phyloP scores from a whole-genome alignment of 345 rosid species.

The Aquilaria malaccensis region DNA sequence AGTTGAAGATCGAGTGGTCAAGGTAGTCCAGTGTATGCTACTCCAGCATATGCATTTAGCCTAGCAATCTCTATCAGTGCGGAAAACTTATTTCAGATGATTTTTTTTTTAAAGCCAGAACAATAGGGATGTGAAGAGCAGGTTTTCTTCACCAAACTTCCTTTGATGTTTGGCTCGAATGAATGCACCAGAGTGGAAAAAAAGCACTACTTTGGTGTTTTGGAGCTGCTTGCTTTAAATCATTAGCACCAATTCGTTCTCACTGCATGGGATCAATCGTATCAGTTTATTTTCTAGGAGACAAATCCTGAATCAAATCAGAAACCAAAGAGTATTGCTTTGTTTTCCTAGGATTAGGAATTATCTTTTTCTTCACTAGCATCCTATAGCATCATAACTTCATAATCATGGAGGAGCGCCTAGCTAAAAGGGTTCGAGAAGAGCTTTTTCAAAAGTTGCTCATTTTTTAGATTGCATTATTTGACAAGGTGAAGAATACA shows the following conservation, averaged over 20 bases:
- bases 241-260: constrained; percentile 30
- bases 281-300: constrained; percentile 32
- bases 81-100: constrained; percentile 6
- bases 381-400: constrained; percentile 45
- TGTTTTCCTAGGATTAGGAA: constrained; percentile 30
- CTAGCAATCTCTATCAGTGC: constrained; percentile 24
- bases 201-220: constrained; percentile 31
- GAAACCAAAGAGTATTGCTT: constrained; percentile 27
- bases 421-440: constrained; percentile 36
- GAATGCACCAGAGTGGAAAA: constrained; percentile 41
- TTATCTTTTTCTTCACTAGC: constrained; percentile 27
- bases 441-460: constrained; percentile 26
- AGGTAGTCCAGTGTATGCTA: constrained; percentile 19
- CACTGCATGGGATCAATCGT: constrained; percentile 34
- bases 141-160: constrained; percentile 11
- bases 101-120: constrained; percentile 11
- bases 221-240: constrained; percentile 34
- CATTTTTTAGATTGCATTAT: constrained; percentile 45
- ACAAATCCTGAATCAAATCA: constrained; percentile 25
- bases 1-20: constrained; percentile 19
- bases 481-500: constrained; percentile 42
- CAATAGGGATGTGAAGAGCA: not conserved
- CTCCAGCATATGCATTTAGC: constrained; percentile 23
- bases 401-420: constrained; percentile 36
- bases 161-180: constrained; percentile 31